Base-by-base conservation (phyloP, 2,329 filamentous ascomycete genomes). In the Thielaviopsis musarum region DNA sequence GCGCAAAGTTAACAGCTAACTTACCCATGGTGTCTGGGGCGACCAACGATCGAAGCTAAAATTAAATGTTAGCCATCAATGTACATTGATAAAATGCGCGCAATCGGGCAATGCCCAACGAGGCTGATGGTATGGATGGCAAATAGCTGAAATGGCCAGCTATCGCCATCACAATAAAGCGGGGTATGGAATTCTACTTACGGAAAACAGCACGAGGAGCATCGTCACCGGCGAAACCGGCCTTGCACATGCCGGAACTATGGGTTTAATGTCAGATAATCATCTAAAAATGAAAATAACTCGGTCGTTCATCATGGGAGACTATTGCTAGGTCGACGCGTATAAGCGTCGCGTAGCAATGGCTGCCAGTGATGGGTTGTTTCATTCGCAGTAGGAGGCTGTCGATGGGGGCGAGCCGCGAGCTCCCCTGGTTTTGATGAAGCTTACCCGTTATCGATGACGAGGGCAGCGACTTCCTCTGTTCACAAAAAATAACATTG, bases 391-490 rank as follows among this genome's bases (percentile, higher is more conserved):
- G 5, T 49, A 49, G 45, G 45, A 49, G 45, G 45, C 45, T 19
- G n/a, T 19, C 45, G n/a, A 49, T 49, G 17, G 45, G n/a, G n/a
- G 45, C n/a, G n/a, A 21, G 45, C 45, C 65, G 62, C 62, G 62
- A 65, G 68, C 67, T 67, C 45, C n/a, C 45, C 45, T 66, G 68
- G 28, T 55, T 54, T 26, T 52, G 66, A 67, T 66, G 67, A 70
- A 77, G 80, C 91, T 88, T 91, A 98, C 93, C 93, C 93, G 97
- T 98, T 98, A 91, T 98, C 93, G 81, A 98, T 97, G 79, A 98
- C 93, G 88, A 98, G 91, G 78, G 93, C 93, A 77, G 93, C 93
- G 79, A 98, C 93, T 89, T 98, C 93, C 84, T 98, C 93, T 97
- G 74, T 62, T 41, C 22, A n/a, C 17, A 54, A 19, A 34, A 28